These are phyloP conservation scores for Candida schatavii DNA, from an alignment of 805 yeast species.

Conservation along the genomic window DNA sequence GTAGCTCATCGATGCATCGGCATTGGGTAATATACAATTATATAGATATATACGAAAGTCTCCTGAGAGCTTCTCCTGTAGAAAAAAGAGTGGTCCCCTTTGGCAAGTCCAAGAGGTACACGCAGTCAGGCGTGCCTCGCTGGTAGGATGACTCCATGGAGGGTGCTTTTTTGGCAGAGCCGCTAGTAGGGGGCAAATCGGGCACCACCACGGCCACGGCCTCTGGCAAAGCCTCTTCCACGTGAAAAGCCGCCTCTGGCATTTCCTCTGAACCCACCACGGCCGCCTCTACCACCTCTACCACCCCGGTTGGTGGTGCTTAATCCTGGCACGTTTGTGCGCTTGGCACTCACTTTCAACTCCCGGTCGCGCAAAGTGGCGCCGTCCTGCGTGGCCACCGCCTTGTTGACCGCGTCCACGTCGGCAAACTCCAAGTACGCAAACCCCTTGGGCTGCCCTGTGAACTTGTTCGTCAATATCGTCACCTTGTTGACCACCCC, in stretches of 20 bases:
- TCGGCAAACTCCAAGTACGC: conserved; percentile 85
- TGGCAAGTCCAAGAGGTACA: no score
- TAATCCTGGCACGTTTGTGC: conserved; percentile 80
- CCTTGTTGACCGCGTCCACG: conserved; percentile 59
- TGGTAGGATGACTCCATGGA: background rate
- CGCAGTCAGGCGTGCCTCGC: no score
- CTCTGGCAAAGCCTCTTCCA: conserved; percentile 11
- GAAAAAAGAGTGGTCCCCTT: no score
- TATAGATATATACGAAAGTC: no score
- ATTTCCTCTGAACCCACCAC: conserved; percentile 38
- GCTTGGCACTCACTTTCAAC: conserved; percentile 70
- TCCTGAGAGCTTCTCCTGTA: no score
- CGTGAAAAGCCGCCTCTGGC: conserved; percentile 8
- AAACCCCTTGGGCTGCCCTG: conserved; percentile 84
- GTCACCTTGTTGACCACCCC: conserved; percentile 81
- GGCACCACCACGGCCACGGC: conserved; percentile 18
- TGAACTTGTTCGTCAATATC: conserved; percentile 64
- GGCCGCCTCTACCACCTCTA: conserved; percentile 41
- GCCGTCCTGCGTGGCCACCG: conserved; percentile 61
- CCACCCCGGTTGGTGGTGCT: conserved; percentile 27
- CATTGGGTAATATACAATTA: background rate
- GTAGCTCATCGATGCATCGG: background rate
- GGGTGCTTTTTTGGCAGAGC: background rate
- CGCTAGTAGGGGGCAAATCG: conserved; percentile 5
- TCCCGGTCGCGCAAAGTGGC: conserved; percentile 64